Evolutionary conservation across 1,139 yeast species (phyloP).

Genomic region (Meyerozyma smithsonii): DNA sequence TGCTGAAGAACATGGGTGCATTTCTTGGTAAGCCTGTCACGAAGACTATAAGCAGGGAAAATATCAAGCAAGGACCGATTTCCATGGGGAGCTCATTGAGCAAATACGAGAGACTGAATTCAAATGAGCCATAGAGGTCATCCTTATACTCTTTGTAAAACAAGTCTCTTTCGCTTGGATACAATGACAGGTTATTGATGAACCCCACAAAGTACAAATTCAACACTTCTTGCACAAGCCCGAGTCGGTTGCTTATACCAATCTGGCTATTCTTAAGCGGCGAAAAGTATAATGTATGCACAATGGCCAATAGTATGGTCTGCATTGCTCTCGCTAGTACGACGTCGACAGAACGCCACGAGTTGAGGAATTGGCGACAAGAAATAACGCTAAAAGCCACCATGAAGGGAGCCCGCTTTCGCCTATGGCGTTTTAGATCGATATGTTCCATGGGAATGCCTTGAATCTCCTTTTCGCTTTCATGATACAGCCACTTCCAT

Average conservation of each 20-base stretch:
- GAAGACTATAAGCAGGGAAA: slow-evolving; percentile 18
- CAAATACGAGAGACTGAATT: slow-evolving; percentile 19
- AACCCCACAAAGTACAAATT: slow-evolving; percentile 22
- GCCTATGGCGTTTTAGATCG: background rate
- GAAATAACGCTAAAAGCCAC: slow-evolving; percentile 14
- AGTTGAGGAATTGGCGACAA: slow-evolving; percentile 15
- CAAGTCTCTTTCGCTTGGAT: slow-evolving; percentile 20
- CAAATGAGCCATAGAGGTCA: slow-evolving; percentile 17
- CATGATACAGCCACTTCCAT: slow-evolving; percentile 10
- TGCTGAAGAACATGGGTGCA: slow-evolving; percentile 18
- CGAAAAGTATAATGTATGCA: slow-evolving; percentile 20
- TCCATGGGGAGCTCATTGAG: slow-evolving; percentile 22
- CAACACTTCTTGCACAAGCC: slow-evolving; percentile 19
- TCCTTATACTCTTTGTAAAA: slow-evolving; percentile 24
- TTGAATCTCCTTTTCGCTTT: too few relatives aligned
- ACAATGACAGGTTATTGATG: slow-evolving; percentile 20
- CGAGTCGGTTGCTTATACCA: slow-evolving; percentile 20
- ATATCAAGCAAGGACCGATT: slow-evolving; percentile 16
- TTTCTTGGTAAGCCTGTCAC: slow-evolving; percentile 21
- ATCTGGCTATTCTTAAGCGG: slow-evolving; percentile 16
- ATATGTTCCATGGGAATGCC: too few relatives aligned
- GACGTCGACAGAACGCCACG: slow-evolving; percentile 17
- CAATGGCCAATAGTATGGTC: slow-evolving; percentile 15
- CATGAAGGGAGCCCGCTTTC: slow-evolving; percentile 15
- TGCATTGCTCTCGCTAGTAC: slow-evolving; percentile 18